A percentile compares a stretch with the other conserved stretches of the same genome.
Evolutionary conservation across 2,329 filamentous ascomycete genomes (phyloP).

Genomic region (Polychaeton citri): DNA sequence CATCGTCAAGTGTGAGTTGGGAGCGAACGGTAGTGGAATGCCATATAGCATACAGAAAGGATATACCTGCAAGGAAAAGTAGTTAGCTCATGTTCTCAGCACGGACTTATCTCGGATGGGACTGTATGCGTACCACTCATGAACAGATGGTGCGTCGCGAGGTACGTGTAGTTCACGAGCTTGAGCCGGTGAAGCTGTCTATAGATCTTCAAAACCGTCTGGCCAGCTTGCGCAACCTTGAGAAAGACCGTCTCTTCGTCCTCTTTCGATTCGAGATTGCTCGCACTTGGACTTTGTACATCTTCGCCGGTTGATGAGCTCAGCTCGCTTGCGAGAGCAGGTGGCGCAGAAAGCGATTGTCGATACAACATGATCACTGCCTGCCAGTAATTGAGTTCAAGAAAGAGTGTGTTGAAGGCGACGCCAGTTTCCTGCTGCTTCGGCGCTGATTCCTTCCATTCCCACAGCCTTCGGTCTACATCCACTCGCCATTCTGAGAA

Average conservation of each 20-base stretch:
- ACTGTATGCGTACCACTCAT: conserved; percentile 77
- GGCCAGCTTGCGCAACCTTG: conserved; percentile 88
- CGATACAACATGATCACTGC: conserved; percentile 91
- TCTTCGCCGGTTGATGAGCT: conserved; percentile 41
- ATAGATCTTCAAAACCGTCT: conserved; percentile 83
- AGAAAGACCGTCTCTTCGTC: conserved; percentile 87
- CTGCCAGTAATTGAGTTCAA: conserved; percentile 96
- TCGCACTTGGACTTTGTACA: conserved; percentile 38
- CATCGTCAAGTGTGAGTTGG: conserved; percentile 79
- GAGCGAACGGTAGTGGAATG: conserved; percentile 81
- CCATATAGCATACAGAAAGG: conserved; percentile 95
- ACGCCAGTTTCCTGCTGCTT: conserved; percentile 70
- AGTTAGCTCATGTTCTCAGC: neutral
- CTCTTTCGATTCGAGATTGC: conserved; percentile 53
- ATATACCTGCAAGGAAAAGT: conserved; percentile 45
- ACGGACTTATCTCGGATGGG: no score
- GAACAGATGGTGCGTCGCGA: conserved; percentile 91
- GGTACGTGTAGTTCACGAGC: conserved; percentile 88
- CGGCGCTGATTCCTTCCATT: conserved; percentile 79
- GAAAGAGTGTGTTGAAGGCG: conserved; percentile 74
- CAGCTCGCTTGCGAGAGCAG: conserved; percentile 69
- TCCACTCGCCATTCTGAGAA: conserved; percentile 82
- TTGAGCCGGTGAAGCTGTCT: conserved; percentile 76
- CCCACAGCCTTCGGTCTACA: conserved; percentile 66
- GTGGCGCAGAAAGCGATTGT: conserved; percentile 67